A percentile compares a stretch with the other conserved stretches of the same genome.
Evolutionary conservation across 1,284 basidiomycete genomes (phyloP).

Genomic region (Mycosarcoma maydis): DNA sequence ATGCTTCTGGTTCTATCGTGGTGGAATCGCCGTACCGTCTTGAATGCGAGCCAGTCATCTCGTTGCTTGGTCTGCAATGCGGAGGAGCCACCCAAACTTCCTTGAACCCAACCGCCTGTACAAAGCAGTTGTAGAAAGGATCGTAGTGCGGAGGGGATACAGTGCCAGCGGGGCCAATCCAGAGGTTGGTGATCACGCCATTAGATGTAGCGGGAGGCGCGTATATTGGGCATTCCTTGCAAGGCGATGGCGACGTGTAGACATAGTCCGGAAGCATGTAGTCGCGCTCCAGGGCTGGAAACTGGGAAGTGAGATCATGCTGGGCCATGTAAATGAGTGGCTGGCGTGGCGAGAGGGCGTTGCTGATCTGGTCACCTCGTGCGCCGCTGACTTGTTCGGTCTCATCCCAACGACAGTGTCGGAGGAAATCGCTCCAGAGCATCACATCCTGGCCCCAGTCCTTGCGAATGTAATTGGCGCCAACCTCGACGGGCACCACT

Average conservation of each 20-base stretch:
- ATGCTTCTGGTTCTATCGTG: not conserved
- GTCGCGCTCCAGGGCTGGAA: constrained; percentile 80
- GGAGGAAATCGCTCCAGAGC: constrained; percentile 79
- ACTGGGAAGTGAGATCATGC: constrained; percentile 84
- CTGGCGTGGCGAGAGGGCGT: not conserved
- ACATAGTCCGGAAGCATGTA: constrained; percentile 86
- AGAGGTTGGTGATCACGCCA: constrained; percentile 80
- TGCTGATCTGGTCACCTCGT: not conserved
- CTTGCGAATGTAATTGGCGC: constrained; percentile 80
- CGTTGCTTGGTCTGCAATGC: constrained; percentile 15
- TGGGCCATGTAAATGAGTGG: constrained; percentile 85
- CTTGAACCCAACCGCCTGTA: constrained; percentile 87
- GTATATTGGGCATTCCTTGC: constrained; percentile 70
- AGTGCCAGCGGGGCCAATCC: constrained; percentile 83
- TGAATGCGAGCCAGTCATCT: not conserved
- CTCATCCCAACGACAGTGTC: constrained; percentile 70
- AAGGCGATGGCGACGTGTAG: constrained; percentile 73
- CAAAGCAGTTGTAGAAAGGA: constrained; percentile 90
- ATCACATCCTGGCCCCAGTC: constrained; percentile 86
- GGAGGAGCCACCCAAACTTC: constrained; percentile 90
- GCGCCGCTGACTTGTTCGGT: not conserved
- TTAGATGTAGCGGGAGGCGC: constrained; percentile 74
- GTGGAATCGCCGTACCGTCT: not conserved
- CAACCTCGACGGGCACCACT: constrained; percentile 89
- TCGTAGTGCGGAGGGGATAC: constrained; percentile 93